These are phyloP conservation scores for Hortaea werneckii DNA, from an alignment of 2,329 filamentous ascomycete species.

Conservation along the genomic window DNA sequence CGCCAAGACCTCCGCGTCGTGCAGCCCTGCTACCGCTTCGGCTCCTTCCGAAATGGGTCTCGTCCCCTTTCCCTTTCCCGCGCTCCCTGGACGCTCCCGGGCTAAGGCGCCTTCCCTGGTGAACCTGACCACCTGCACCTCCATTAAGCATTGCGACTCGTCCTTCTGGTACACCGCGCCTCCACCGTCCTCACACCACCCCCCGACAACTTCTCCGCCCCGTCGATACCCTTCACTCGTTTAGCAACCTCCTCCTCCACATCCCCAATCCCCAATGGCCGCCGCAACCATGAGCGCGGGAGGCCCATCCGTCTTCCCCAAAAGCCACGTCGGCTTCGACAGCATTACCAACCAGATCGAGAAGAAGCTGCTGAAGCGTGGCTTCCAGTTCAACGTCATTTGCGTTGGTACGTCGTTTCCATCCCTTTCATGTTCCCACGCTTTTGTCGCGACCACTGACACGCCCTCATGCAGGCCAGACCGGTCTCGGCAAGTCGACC, in stretches of 20 bases:
- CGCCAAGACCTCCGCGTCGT: neutral
- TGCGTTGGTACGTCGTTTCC: slow-evolving; percentile 74
- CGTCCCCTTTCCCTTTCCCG: neutral
- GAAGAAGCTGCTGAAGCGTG: slow-evolving; percentile 98
- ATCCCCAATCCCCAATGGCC: slow-evolving; percentile 1
- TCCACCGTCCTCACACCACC: too few species aligned
- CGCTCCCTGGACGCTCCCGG: neutral
- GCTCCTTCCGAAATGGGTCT: neutral
- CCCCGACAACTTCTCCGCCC: too few species aligned
- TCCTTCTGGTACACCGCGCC: too few species aligned
- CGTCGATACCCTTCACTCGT: too few species aligned
- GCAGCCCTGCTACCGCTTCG: neutral
- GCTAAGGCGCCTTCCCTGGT: neutral
- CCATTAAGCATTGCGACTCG: too few species aligned
- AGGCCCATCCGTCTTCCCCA: slow-evolving; percentile 58
- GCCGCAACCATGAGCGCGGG: slow-evolving; percentile 40
- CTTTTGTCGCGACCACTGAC: neutral
- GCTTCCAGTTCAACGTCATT: slow-evolving; percentile 99
- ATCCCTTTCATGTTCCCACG: neutral
- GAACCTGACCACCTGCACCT: neutral
- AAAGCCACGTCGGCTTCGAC: slow-evolving; percentile 99
- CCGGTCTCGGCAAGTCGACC: slow-evolving; percentile 95
- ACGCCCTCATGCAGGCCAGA: slow-evolving; percentile 61
- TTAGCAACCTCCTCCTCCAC: too few species aligned
- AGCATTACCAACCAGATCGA: slow-evolving; percentile 99